These are phyloP conservation scores for Theobroma cacao DNA, from an alignment of 345 rosid genomes.

Conservation along the genomic window DNA sequence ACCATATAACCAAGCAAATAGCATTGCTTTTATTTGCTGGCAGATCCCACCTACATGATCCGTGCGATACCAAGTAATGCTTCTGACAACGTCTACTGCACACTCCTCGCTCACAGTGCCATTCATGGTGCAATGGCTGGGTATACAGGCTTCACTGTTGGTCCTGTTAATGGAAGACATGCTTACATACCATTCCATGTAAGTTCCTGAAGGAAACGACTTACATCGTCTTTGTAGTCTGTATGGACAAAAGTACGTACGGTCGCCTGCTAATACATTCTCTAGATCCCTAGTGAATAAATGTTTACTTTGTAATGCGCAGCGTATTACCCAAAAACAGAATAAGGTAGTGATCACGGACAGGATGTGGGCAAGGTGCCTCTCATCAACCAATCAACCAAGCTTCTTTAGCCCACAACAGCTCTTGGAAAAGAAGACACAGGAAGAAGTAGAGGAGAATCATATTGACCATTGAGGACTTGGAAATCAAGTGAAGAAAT, in stretches of 20 bases:
- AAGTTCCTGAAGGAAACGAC: slow-evolving; percentile 19
- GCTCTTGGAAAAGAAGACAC: not conserved
- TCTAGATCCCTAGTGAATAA: not conserved
- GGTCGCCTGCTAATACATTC: not conserved
- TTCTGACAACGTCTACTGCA: slow-evolving; percentile 71
- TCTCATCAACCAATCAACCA: slow-evolving; percentile 70
- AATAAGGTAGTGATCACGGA: slow-evolving; percentile 62
- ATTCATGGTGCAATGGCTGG: slow-evolving; percentile 85
- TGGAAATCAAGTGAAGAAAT: not conserved
- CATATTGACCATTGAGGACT: not conserved
- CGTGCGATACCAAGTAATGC: slow-evolving; percentile 72
- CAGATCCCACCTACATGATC: slow-evolving; percentile 80
- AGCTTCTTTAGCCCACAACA: slow-evolving; percentile 45
- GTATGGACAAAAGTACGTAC: not conserved
- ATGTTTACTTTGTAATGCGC: slow-evolving; percentile 5
- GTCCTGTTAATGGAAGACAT: slow-evolving; percentile 68
- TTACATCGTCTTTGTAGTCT: not conserved
- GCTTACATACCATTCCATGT: slow-evolving; percentile 67
- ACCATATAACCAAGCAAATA: not conserved
- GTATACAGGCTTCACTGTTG: slow-evolving; percentile 60
- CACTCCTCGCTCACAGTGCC: slow-evolving; percentile 69
- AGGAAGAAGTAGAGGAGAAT: not conserved
- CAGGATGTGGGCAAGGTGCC: slow-evolving; percentile 57
- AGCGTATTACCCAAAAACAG: slow-evolving; percentile 55
- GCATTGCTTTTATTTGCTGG: not conserved